Percentiles rank a stretch among this genome's conserved stretches.
These are phyloP conservation scores for Diplogelasinospora grovesii DNA, from an alignment of 495 filamentous ascomycete genomes.

Conservation along the genomic window DNA sequence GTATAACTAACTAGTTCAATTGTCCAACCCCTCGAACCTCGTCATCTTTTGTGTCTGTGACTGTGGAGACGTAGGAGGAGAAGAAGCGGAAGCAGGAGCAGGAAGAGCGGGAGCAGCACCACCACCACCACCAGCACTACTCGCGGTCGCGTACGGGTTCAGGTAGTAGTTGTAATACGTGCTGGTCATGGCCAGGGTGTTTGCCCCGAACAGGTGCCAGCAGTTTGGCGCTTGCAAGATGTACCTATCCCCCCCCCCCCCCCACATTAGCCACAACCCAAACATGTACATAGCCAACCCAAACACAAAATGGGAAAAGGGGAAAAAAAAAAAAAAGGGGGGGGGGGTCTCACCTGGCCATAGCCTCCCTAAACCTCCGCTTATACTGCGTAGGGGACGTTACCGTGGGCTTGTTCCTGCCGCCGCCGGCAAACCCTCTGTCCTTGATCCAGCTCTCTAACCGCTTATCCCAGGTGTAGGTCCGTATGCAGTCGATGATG, in stretches of 20 bases:
- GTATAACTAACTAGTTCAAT: no score
- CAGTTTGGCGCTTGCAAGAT: conserved; percentile 46
- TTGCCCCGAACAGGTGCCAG: conserved; percentile 43
- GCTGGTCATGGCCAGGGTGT: no score
- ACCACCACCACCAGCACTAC: no score
- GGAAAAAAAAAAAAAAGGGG: conserved; percentile 58
- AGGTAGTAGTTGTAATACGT: no score
- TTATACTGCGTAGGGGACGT: conserved; percentile 98
- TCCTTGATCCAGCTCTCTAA: conserved; percentile 99
- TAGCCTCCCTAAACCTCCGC: conserved; percentile 89
- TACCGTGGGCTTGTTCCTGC: conserved; percentile 86
- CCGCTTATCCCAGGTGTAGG: conserved; percentile 99
- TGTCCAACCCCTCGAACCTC: no score
- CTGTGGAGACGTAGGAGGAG: background rate
- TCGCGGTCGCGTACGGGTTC: no score
- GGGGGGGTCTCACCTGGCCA: conserved; percentile 97
- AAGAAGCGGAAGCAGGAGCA: background rate
- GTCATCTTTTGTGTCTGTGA: no score
- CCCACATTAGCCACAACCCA: background rate
- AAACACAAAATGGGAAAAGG: no score
- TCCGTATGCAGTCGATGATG: conserved; percentile 97
- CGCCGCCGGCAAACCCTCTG: conserved; percentile 75
- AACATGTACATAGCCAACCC: no score
- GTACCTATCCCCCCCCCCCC: conserved; percentile 25
- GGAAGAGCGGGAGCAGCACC: no score